Evolutionary conservation across 352 stramenopile species (phyloP), one percentile per base, ranked within the genome.

Genomic region (Phytophthora pseudosyringae): DNA sequence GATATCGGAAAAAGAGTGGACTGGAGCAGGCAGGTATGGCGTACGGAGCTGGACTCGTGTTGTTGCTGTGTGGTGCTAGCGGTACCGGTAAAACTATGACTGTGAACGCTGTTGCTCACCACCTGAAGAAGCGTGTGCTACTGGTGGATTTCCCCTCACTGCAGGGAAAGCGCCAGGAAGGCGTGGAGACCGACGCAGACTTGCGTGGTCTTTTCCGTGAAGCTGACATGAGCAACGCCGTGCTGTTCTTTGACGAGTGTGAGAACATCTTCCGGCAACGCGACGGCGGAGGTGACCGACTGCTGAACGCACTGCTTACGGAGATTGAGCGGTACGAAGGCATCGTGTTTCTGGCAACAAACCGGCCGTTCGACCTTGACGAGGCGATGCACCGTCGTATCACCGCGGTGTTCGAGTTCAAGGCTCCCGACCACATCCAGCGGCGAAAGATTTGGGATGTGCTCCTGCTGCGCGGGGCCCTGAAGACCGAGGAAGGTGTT

Each of bases 31-130:
- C 85, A 43, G 69, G 69, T 15, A 86, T 95, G 51, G 87, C 65
- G 39, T 95, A 95, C 59, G 87, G 88, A 49, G 80, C 78, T 21
- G 86, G 88, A 9, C 75, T 95, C 1, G 85, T 96, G 21, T 62
- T 96, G 36, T 72, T 96, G 48, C 72, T 96, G 13, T 94, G 86
- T 36, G 86, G 89, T 5, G 87, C 86, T 12, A 93, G 83, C 41
- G 89, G 89, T 38, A 96, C 88, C n/a, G 89, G 89, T 55, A 97
- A 97, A 76, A 97, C 89, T 11, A 97, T 97, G 89, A 96, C 88
- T 1, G 89, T 95, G 29, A 95, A 96, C 48, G 89, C 87, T 32
- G 86, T 97, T 1, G 89, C 88, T 15, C 70, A 94, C 44, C 85
- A 94, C 38, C 57, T 97, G 18, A 84, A 91, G 54, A 97, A 97